phyloP scores from a whole-genome alignment of 2,329 filamentous ascomycete species.

The Cephalotrichum gorgonifer region DNA sequence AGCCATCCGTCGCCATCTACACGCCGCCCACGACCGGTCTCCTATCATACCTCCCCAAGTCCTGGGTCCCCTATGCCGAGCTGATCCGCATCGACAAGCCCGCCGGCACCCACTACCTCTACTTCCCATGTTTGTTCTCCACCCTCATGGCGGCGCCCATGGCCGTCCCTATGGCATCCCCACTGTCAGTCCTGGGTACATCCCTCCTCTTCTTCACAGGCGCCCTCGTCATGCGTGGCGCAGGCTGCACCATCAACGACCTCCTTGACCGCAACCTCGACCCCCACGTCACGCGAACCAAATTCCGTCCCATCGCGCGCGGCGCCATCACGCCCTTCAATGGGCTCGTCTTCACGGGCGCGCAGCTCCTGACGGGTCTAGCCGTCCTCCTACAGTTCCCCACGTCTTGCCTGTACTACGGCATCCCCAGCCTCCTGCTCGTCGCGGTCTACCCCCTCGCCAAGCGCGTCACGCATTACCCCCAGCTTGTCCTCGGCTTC shows the following conservation, averaged over 20 bases:
- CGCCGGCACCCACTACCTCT: conserved; percentile 73
- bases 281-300: conserved; percentile 65
- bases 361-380: conserved; percentile 63
- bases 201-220: conserved; percentile 63
- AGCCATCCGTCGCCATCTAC: conserved; percentile 32
- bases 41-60: conserved; percentile 55
- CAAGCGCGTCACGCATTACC: conserved; percentile 80
- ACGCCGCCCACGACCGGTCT: conserved; percentile 61
- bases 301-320: conserved; percentile 70
- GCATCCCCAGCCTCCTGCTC: conserved; percentile 61
- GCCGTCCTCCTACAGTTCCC: conserved; percentile 70
- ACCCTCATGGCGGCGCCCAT: conserved; percentile 71
- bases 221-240: conserved; percentile 76
- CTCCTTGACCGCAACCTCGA: conserved; percentile 85
- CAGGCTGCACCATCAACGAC: conserved; percentile 83
- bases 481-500: conserved; percentile 70
- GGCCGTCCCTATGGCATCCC: conserved; percentile 47
- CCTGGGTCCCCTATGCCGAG: conserved; percentile 73
- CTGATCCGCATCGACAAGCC: conserved; percentile 75
- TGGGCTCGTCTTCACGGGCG: conserved; percentile 65
- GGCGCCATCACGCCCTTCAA: conserved; percentile 62
- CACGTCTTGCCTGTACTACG: conserved; percentile 63
- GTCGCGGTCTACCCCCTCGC: conserved; percentile 72
- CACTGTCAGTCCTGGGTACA: conserved; percentile 52
- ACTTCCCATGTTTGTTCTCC: conserved; percentile 77